Conservation (phyloP, 495 filamentous ascomycete species). For the Lophium mytilinum region DNA sequence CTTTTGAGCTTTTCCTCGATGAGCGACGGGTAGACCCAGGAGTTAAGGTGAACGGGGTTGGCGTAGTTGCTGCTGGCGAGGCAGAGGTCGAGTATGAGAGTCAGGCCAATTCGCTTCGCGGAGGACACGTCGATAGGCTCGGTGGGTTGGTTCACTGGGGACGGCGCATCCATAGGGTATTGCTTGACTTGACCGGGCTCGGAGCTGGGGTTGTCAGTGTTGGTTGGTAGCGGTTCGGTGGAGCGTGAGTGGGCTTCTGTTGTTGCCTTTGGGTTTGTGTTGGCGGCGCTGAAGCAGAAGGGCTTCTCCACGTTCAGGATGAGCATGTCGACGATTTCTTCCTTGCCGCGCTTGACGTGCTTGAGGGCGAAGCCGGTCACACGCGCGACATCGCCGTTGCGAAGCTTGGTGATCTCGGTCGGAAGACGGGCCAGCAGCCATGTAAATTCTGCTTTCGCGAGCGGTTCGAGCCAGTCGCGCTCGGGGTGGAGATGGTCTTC, state of each 20-base stretch:
- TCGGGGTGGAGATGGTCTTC: constrained; percentile 26
- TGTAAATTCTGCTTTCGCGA: constrained; percentile 75
- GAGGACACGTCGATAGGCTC: constrained; percentile 55
- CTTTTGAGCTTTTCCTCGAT: constrained; percentile 69
- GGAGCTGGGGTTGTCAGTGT: neutral
- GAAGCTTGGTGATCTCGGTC: constrained; percentile 61
- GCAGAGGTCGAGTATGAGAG: constrained; percentile 81
- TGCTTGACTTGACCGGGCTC: constrained; percentile 18
- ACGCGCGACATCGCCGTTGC: constrained; percentile 79
- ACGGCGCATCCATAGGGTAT: constrained; percentile 40
- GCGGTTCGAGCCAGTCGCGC: constrained; percentile 68
- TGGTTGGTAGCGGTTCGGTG: constrained; percentile 27
- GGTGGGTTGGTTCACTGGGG: constrained; percentile 26
- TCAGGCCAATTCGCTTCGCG: constrained; percentile 73
- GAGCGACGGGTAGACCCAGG: constrained; percentile 82
- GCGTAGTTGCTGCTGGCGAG: constrained; percentile 63
- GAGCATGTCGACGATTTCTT: constrained; percentile 85
- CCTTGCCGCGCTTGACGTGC: constrained; percentile 67
- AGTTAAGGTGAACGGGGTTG: constrained; percentile 63
- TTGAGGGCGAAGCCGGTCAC: constrained; percentile 85
- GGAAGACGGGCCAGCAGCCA: constrained; percentile 76
- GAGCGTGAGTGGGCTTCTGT: constrained; percentile 41
- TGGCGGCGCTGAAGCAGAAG: constrained; percentile 53
- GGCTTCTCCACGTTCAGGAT: constrained; percentile 71
- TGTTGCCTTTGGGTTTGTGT: constrained; percentile 31